These are phyloP conservation scores for Rusavskia elegans DNA, from an alignment of 495 filamentous ascomycete genomes.

Conservation along the genomic window DNA sequence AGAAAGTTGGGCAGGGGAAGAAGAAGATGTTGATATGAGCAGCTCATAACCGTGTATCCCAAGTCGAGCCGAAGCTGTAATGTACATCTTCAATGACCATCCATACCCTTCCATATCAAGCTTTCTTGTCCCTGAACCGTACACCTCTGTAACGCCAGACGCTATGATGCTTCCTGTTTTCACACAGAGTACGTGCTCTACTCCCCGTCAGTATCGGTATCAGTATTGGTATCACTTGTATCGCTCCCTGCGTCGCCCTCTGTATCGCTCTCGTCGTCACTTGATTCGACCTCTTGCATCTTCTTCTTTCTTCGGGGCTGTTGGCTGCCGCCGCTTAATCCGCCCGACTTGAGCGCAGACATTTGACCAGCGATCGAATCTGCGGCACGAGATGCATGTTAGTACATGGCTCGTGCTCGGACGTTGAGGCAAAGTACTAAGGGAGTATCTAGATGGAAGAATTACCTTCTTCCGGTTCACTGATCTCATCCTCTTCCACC, in stretches of 20 bases:
- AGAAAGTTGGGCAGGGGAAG: no score
- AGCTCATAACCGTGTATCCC: no score
- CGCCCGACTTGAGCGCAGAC: conserved; percentile 66
- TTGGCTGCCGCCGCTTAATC: conserved; percentile 29
- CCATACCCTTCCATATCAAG: no score
- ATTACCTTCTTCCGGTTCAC: conserved; percentile 93
- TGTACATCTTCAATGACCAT: not conserved
- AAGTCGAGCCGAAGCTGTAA: not conserved
- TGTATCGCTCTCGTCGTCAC: conserved; percentile 65
- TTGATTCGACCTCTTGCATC: conserved; percentile 23
- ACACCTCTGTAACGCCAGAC: not conserved
- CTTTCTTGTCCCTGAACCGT: no score
- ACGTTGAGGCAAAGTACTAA: not conserved
- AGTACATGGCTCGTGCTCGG: conserved; percentile 14
- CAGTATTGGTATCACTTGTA: conserved; percentile 66
- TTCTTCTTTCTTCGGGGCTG: conserved; percentile 33
- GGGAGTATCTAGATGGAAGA: not conserved
- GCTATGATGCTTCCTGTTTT: not conserved
- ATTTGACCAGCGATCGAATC: conserved; percentile 93
- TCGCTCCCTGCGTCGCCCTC: conserved; percentile 59
- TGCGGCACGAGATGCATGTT: conserved; percentile 21
- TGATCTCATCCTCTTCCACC: conserved; percentile 80
- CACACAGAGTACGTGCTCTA: conserved; percentile 8
- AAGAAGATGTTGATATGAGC: no score
- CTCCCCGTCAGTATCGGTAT: conserved; percentile 55